Base-by-base conservation (phyloP, 179 eudicot genomes). In the Silene coronaria region DNA sequence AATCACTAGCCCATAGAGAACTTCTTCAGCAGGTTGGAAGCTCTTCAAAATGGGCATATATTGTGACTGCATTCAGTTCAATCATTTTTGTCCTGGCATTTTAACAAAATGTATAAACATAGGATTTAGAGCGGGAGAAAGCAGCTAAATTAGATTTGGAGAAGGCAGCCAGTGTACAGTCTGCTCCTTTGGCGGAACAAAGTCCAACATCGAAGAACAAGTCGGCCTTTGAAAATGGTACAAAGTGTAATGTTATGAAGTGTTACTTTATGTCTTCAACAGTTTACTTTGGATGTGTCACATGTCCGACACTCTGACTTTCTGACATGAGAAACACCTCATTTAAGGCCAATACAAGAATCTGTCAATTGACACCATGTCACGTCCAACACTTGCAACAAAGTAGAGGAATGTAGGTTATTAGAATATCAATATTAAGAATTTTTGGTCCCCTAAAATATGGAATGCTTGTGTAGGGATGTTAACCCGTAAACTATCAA, bases 71-170 rank as follows among this genome's bases (percentile, higher is more conserved):
- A 51, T 24, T 75, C 67, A 70, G n/a, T 53, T 14, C n/a, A 53
- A 23, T 36, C 6, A 34, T 64, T 28, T 57, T 21, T 6, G 27
- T 30, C 6, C 4, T 17, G 21, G n/a, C 48, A 14, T 5, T 65
- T 19, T 66, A 24, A 59, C 55, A n/a, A 24, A 45, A 19, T 71
- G 4, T 70, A 65, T 46, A 32, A 64, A 19, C 12, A 6, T 85
- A 95, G 99, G 97, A 95, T 78, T 53, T 92, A 70, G 97, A 91
- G 67, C 85, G 81, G 78, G 99, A 95, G 82, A 95, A 87, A 80
- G 83, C 88, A 80, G 95, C 91, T 76, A 88, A 90, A 73, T 72
- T 80, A 84, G 97, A 95, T 51, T 84, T 88, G 81, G 97, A 95
- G 84, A 89, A 88, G 85, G 75, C 89, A 78, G 83, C 90, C 77